Evolutionary conservation across 768 basidiomycete genomes (phyloP), one percentile per base, ranked within the genome.

Genomic region (Albatrellus ellisii): DNA sequence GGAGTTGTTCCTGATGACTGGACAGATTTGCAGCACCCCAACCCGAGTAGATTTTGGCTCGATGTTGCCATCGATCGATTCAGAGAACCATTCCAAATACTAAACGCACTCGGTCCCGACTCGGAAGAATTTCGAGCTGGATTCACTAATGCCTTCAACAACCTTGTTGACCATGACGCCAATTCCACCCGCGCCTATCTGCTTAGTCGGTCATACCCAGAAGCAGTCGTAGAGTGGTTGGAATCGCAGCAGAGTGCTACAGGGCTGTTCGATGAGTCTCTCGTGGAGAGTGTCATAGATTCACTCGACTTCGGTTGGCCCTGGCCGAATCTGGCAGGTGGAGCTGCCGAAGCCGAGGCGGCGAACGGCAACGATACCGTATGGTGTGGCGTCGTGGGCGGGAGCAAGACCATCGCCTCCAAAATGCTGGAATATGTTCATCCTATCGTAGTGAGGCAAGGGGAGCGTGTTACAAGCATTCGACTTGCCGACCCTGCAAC

Each of bases 181-280:
- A 10, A 35, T 28, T 49, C 51, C 4, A 52, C 48, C 21, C 38
- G 46, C 26, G 45, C 20, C 1, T 52, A 52, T 36, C 39, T 52
- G 45, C 8, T 22, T 34, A 25, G 2, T 14, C 6, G 20, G 39
- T 17, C 29, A 34, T 44, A 37, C 17, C 44, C 47, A 2, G 25
- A 41, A 18, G n/a, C 26, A 2, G 49, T 53, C 22, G 46, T 53
- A 11, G 31, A 46, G 4, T 48, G 42, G 44, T 18, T 50, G 11
- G 52, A 53, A 42, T 48, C 52, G 3, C 43, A 48, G 31, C 36
- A 47, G 14, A 21, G 25, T 12, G 32, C 42, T 2, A 51, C 47
- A 5, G 42, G 39, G 4, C 12, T 32, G 22, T 51, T 46, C 42
- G 41, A 53, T 17, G 3, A 4, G 10, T n/a, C 34, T 10, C 21